Conservation (phyloP, 1,284 basidiomycete species). For the Coniferiporia weirii region DNA sequence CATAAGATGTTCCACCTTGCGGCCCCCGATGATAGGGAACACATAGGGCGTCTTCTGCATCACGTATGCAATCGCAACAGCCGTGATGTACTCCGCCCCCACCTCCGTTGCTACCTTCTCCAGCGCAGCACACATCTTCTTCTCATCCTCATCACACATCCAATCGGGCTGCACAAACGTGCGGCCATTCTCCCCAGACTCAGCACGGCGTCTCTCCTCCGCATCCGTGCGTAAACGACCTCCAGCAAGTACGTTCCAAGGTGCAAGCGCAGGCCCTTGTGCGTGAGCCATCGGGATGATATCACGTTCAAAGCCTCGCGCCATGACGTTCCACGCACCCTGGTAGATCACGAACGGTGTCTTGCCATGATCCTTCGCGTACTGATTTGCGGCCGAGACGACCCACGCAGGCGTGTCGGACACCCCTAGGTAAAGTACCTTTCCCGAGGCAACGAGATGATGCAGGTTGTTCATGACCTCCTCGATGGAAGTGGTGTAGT, state of each 20-base stretch:
- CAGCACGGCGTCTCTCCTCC: conserved; percentile 6
- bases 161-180: conserved; percentile 1
- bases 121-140: conserved; percentile 9
- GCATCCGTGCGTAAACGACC: conserved; percentile 21
- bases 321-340: conserved; percentile 29
- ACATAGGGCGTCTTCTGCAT: conserved; percentile 18
- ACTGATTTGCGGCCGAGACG: conserved; percentile 19
- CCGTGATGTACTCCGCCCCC: conserved; percentile 20
- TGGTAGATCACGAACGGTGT: conserved; percentile 31
- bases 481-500: conserved; percentile 30
- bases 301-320: conserved; percentile 30
- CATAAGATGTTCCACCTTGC: conserved; percentile 25
- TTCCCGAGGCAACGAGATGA: conserved; percentile 33
- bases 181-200: conserved; percentile 22
- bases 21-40: conserved; percentile 25
- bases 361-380: conserved; percentile 26
- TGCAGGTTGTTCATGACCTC: conserved; percentile 21
- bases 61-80: conserved; percentile 19
- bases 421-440: conserved; percentile 35
- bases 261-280: conserved; percentile 21
- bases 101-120: conserved; percentile 29
- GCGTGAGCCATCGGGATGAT: conserved; percentile 31
- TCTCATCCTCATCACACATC: conserved; percentile 19
- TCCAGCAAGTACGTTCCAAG: conserved; percentile 28
- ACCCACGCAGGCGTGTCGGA: conserved; percentile 27